Evolutionary conservation across 2,329 filamentous ascomycete genomes (phyloP).

Genomic region (Pseudogymnoascus sp.): DNA sequence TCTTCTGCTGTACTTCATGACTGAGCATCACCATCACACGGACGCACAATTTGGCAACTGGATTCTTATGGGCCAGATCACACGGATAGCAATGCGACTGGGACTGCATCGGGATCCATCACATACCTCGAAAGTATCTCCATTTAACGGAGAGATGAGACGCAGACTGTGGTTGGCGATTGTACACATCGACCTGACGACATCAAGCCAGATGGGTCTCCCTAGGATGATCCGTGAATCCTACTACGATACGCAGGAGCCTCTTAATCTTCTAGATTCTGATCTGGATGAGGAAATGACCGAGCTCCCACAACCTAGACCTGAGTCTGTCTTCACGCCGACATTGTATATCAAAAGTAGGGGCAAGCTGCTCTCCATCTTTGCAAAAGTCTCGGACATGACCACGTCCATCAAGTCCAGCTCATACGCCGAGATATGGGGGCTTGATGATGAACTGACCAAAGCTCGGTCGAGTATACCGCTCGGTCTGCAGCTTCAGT

Average conservation of each 20-base stretch:
- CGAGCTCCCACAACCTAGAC: slow-evolving; percentile 48
- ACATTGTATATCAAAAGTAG: slow-evolving; percentile 37
- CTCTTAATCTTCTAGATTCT: slow-evolving; percentile 56
- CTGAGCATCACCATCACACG: slow-evolving; percentile 44
- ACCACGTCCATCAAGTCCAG: not conserved
- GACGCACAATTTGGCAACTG: slow-evolving; percentile 47
- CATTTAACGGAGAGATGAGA: slow-evolving; percentile 55
- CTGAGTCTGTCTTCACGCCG: slow-evolving; percentile 48
- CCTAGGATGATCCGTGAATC: slow-evolving; percentile 58
- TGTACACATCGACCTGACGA: slow-evolving; percentile 53
- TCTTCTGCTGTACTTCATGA: slow-evolving; percentile 45
- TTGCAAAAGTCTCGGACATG: not conserved
- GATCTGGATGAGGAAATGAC: slow-evolving; percentile 52
- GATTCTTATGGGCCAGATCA: slow-evolving; percentile 42
- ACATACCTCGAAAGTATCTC: slow-evolving; percentile 39
- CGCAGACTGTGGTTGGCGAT: slow-evolving; percentile 49
- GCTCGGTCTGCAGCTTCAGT: not conserved
- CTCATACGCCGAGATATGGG: not conserved
- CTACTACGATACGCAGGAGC: slow-evolving; percentile 54
- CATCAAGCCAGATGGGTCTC: slow-evolving; percentile 60
- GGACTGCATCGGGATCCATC: slow-evolving; percentile 50
- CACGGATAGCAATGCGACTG: slow-evolving; percentile 50
- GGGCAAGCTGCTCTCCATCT: not conserved
- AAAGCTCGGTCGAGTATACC: not conserved
- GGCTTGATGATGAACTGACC: not conserved